Base-by-base conservation (phyloP, 2,329 filamentous ascomycete species). In the Ascocoryne sarcoides region DNA sequence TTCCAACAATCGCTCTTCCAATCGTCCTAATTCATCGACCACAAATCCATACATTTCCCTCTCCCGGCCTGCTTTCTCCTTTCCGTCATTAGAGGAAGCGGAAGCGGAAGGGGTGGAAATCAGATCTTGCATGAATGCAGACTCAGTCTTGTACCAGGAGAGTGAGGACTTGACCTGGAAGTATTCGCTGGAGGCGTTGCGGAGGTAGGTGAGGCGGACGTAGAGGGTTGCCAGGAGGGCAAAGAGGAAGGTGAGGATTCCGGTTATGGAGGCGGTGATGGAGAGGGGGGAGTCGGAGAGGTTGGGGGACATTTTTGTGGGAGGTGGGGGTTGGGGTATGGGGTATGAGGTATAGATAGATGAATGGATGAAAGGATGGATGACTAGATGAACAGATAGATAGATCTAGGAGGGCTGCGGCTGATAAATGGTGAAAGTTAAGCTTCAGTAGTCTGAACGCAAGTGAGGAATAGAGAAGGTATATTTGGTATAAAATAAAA, bases 101-200 rank as follows among this genome's bases (percentile, higher is more conserved):
- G 18, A 7, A 34, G 30, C 19, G 14, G 54, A 59, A 12, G 23
- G 12, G 23, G 23, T 26, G 14, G 52, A 52, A 21, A 68, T 53
- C 1, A 70, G 62, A 38, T 68, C 63, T 3, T 61, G 53, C 10
- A 71, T 60, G 63, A 64, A 71, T 4, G 60, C 56, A 2, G 64
- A 66, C 52, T 70, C 67, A 0, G 65, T 70, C 50, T 70, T 71
- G 53, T 65, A 71, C 66, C 67, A 70, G 5, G 60, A 64, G 5
- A 70, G 56, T 3, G 62, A 65, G 2, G 64, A 61, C 45, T 71
- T 70, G 41, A 69, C 64, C 26, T 62, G 62, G 44, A 70, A 66
- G 41, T 68, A 70, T 51, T 71, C 68, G 8, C 60, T 58, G 42
- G 69, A 62, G 38, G 66, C 67, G 45, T 67, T 67, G 28, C 64